Percentiles rank a stretch among this genome's conserved stretches.
Conservation (phyloP, 805 yeast species). For the Candida nitratophila region DNA sequence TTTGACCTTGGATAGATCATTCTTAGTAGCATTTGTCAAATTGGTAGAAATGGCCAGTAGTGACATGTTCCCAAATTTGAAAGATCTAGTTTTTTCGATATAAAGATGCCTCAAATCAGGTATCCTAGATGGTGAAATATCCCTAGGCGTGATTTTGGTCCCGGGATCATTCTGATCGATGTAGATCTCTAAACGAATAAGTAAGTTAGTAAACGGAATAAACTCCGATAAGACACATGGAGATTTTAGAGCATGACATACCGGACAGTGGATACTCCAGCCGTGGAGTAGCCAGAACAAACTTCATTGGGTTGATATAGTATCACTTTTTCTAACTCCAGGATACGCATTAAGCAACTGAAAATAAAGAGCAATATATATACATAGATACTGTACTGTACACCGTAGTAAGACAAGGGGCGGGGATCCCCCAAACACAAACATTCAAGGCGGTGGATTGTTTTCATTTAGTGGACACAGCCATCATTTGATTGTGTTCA, state of each 20-base stretch:
- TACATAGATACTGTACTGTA: too few relatives aligned
- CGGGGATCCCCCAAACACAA: too few relatives aligned
- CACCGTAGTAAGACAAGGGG: too few relatives aligned
- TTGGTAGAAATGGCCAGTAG: slow-evolving; percentile 10
- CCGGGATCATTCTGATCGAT: background rate
- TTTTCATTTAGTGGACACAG: too few relatives aligned
- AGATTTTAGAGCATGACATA: background rate
- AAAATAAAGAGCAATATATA: too few relatives aligned
- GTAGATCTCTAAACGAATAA: background rate
- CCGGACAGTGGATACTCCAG: background rate
- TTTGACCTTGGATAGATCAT: slow-evolving; percentile 13
- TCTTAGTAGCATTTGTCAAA: background rate
- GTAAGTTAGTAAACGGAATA: background rate
- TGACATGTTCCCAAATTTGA: slow-evolving; percentile 2
- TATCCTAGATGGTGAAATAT: slow-evolving; percentile 3
- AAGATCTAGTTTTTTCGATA: slow-evolving; percentile 10
- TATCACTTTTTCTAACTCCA: too few relatives aligned
- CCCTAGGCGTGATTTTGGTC: background rate
- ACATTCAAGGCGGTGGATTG: slow-evolving; percentile 9
- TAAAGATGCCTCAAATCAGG: slow-evolving; percentile 3
- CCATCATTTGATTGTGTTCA: too few relatives aligned
- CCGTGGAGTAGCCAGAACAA: background rate
- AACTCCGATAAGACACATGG: background rate
- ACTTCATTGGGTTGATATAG: background rate
- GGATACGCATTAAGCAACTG: too few relatives aligned